Percentiles rank a stretch among this genome's conserved stretches.
Conservation (phyloP, 352 stramenopile species). For the Phytopythium vexans region DNA sequence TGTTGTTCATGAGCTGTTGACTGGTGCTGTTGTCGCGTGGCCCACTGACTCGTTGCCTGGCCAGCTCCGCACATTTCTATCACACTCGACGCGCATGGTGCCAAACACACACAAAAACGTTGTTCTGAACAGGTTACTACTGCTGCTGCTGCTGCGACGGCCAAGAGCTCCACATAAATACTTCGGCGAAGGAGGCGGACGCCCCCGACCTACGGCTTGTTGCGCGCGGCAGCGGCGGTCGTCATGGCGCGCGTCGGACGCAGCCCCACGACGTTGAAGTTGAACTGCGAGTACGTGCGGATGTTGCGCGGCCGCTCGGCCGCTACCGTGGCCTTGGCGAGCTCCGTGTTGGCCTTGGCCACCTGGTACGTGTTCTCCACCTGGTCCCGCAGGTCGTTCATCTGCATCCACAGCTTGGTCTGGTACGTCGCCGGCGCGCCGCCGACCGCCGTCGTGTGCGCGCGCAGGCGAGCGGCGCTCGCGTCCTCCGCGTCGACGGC, state of each 20-base stretch:
- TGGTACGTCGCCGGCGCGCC: conserved; percentile 27
- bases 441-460: conserved; percentile 22
- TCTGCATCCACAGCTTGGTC: conserved; percentile 68
- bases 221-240: not conserved
- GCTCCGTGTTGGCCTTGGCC: conserved; percentile 48
- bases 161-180: too few relatives aligned
- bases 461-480: conserved; percentile 14
- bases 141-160: too few relatives aligned
- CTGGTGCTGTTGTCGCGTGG: conserved; percentile 1
- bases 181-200: too few relatives aligned
- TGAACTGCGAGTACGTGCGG: conserved; percentile 37
- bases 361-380: conserved; percentile 69
- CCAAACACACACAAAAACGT: too few relatives aligned
- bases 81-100: too few relatives aligned
- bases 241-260: conserved; percentile 37
- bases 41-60: too few relatives aligned
- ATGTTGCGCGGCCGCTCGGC: conserved; percentile 15
- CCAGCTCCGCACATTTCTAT: too few relatives aligned
- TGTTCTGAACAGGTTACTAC: too few relatives aligned
- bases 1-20: not conserved
- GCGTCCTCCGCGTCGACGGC: conserved; percentile 1
- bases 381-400: conserved; percentile 63
- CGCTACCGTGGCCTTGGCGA: conserved; percentile 19
- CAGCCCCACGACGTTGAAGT: conserved; percentile 37
- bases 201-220: too few relatives aligned